Conservation (phyloP, 1,284 basidiomycete species). For the Ganoderma multipileum region DNA sequence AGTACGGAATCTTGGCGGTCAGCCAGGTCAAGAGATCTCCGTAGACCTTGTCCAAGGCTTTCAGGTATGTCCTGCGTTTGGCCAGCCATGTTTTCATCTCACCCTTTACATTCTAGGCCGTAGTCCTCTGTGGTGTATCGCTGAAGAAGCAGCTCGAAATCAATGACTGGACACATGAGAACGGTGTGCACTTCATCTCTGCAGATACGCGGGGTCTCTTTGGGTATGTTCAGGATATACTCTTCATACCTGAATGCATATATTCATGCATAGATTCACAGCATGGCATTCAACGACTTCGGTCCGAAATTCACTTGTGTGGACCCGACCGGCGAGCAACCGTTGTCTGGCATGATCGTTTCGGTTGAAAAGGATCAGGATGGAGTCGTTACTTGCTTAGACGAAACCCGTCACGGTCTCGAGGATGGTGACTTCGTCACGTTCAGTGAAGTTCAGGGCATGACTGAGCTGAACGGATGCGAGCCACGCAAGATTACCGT, state of each 20-base stretch:
- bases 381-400: slow-evolving; percentile 94
- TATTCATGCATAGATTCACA: slow-evolving; percentile 41
- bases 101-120: slow-evolving; percentile 59
- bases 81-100: not conserved
- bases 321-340: slow-evolving; percentile 95
- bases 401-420: slow-evolving; percentile 96
- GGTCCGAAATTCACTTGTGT: slow-evolving; percentile 94
- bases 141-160: slow-evolving; percentile 91
- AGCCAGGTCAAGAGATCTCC: slow-evolving; percentile 75
- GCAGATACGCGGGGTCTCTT: slow-evolving; percentile 96
- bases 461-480: slow-evolving; percentile 90
- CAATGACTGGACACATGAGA: slow-evolving; percentile 91
- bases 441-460: slow-evolving; percentile 97
- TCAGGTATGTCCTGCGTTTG: slow-evolving; percentile 65
- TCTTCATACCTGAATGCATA: not conserved
- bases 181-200: slow-evolving; percentile 92
- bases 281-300: slow-evolving; percentile 96
- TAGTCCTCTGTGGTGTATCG: slow-evolving; percentile 87
- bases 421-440: slow-evolving; percentile 99
- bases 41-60: slow-evolving; percentile 86
- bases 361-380: slow-evolving; percentile 89
- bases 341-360: slow-evolving; percentile 95
- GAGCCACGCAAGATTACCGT: slow-evolving; percentile 93
- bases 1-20: slow-evolving; percentile 80
- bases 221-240: slow-evolving; percentile 62